These are phyloP conservation scores for Globisporangium perplexum DNA, from an alignment of 352 stramenopile species.

Conservation along the genomic window DNA sequence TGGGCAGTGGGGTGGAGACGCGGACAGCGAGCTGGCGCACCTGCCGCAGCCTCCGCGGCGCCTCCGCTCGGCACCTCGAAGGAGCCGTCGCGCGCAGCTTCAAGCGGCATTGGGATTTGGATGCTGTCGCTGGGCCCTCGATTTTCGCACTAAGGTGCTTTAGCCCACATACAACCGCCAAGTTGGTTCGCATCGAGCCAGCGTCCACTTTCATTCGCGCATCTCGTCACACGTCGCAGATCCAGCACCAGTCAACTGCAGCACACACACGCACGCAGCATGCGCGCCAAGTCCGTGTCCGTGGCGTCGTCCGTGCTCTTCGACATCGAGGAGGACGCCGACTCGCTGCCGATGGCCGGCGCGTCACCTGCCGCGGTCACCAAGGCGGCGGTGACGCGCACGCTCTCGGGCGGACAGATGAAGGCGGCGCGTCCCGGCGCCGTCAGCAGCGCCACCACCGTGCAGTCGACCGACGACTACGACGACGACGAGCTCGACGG, in stretches of 20 bases:
- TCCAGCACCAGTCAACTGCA: too few species aligned
- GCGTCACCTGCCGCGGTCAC: constrained; percentile 12
- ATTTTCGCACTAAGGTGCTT: too few species aligned
- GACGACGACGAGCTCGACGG: constrained; percentile 11
- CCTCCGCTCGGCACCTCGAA: constrained; percentile 26
- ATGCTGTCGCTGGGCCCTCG: too few species aligned
- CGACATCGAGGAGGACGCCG: constrained; percentile 38
- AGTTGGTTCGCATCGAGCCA: neutral
- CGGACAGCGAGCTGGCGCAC: too few species aligned
- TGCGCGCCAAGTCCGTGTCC: constrained; percentile 17
- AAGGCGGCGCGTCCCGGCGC: constrained; percentile 17
- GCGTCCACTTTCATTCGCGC: neutral
- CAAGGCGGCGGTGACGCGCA: constrained; percentile 13
- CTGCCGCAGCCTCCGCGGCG: neutral
- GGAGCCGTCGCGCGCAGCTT: constrained; percentile 24
- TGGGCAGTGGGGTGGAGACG: too few species aligned
- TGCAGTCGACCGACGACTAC: constrained; percentile 17
- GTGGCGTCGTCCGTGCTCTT: constrained; percentile 29
- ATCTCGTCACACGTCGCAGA: neutral
- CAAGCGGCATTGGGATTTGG: constrained; percentile 11
- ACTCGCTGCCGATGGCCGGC: constrained; percentile 6
- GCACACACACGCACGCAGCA: neutral
- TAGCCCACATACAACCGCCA: too few species aligned
- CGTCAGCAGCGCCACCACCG: constrained; percentile 16
- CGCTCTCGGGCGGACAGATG: neutral